phyloP scores from a whole-genome alignment of 2,329 filamentous ascomycete genomes.

The Lasiodiplodia hormozganensis region DNA sequence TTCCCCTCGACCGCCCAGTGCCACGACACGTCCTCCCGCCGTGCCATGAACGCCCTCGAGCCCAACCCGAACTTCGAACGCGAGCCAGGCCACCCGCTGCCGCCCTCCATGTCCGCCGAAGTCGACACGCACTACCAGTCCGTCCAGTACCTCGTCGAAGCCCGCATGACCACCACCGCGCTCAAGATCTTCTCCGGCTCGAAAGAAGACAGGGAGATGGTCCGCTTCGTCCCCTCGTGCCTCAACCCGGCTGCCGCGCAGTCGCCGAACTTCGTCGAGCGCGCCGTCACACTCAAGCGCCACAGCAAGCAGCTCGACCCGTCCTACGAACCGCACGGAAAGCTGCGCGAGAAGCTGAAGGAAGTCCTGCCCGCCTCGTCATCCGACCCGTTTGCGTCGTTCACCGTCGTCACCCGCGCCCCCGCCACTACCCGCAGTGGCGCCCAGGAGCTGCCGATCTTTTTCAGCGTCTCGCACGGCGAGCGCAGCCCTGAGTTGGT shows the following conservation, averaged over 20 bases:
- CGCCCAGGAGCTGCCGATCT: slow-evolving; percentile 30
- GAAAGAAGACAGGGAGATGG: slow-evolving; percentile 33
- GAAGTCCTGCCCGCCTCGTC: slow-evolving; percentile 28
- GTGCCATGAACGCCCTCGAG: slow-evolving; percentile 21
- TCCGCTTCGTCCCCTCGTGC: slow-evolving; percentile 34
- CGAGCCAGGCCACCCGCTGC: slow-evolving; percentile 32
- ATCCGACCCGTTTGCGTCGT: slow-evolving; percentile 32
- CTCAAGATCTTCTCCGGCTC: slow-evolving; percentile 33
- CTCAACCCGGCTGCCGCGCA: slow-evolving; percentile 6
- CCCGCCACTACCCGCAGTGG: slow-evolving; percentile 34
- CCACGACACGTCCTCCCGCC: neutral
- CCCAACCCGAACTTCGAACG: slow-evolving; percentile 32
- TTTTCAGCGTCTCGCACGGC: slow-evolving; percentile 36
- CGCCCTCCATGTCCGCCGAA: slow-evolving; percentile 34
- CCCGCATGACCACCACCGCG: slow-evolving; percentile 30
- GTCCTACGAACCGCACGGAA: slow-evolving; percentile 23
- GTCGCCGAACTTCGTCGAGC: slow-evolving; percentile 15
- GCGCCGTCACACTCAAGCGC: slow-evolving; percentile 32
- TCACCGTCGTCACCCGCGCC: slow-evolving; percentile 32
- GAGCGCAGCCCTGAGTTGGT: slow-evolving; percentile 37
- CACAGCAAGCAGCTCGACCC: slow-evolving; percentile 31
- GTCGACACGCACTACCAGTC: slow-evolving; percentile 31
- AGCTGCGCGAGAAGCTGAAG: slow-evolving; percentile 19
- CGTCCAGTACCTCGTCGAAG: slow-evolving; percentile 36
- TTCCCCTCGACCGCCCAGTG: slow-evolving; percentile 35